Conservation (phyloP, 164 flowering plant species). For the Liriodendron chinense region DNA sequence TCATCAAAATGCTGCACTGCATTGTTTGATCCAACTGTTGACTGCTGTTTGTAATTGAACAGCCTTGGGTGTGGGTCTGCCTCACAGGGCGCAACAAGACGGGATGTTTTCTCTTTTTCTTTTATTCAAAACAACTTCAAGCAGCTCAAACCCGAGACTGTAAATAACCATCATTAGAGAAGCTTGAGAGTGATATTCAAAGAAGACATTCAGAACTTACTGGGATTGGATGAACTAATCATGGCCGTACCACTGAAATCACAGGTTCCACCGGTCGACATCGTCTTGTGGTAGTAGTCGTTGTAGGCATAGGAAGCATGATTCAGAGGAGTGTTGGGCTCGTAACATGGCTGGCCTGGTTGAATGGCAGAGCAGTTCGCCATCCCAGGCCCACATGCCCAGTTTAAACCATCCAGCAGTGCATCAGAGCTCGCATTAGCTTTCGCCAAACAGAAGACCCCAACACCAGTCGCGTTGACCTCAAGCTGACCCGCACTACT, state of each 20-base stretch:
- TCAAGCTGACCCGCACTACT: constrained; percentile 22
- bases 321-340: constrained; percentile 46
- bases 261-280: constrained; percentile 73
- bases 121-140: neutral
- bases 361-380: constrained; percentile 81
- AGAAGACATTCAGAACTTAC: constrained; percentile 42
- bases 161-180: neutral
- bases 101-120: neutral
- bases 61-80: neutral
- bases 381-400: constrained; percentile 91
- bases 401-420: constrained; percentile 64
- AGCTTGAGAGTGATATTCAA: neutral
- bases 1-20: neutral
- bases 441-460: constrained; percentile 61
- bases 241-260: constrained; percentile 80
- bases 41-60: neutral
- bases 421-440: constrained; percentile 45
- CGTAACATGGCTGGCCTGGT: constrained; percentile 63
- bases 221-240: constrained; percentile 59
- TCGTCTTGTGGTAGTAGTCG: constrained; percentile 77
- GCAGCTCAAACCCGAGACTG: neutral
- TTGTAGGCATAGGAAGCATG: constrained; percentile 93
- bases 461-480: constrained; percentile 44
- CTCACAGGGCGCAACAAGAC: too few species aligned
- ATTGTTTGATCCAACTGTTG: neutral